Conservation (phyloP, 2,329 filamentous ascomycete species). For the Botrytis galanthina region DNA sequence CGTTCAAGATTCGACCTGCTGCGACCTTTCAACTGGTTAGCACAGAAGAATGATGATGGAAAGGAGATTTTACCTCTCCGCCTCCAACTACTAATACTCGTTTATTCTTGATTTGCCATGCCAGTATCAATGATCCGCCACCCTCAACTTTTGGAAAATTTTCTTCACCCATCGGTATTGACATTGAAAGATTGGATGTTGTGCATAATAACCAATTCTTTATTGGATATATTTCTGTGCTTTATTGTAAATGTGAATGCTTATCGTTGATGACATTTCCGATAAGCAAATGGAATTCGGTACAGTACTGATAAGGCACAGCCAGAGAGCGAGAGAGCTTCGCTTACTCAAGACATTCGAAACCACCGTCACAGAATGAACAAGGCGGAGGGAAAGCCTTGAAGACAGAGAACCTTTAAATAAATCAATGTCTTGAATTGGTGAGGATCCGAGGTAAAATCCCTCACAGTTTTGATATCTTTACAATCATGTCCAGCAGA, state of each 20-base stretch:
- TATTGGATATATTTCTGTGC: not conserved
- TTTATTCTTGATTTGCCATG: conserved; percentile 92
- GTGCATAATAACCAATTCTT: conserved; percentile 13
- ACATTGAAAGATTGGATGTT: conserved; percentile 16
- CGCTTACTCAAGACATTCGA: conserved; percentile 18
- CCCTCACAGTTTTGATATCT: conserved; percentile 25
- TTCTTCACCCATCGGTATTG: conserved; percentile 28
- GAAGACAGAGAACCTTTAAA: conserved; percentile 6
- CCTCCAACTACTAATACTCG: conserved; percentile 89
- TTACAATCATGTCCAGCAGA: conserved; percentile 67
- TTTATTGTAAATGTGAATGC: conserved; percentile 6
- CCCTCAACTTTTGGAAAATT: conserved; percentile 79
- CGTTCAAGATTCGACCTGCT: conserved; percentile 87
- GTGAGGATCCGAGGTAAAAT: conserved; percentile 27
- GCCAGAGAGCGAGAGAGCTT: conserved; percentile 6
- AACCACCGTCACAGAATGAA: conserved; percentile 10
- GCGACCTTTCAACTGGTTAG: conserved; percentile 67
- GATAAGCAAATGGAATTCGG: conserved; percentile 10
- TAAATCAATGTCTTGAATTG: conserved; percentile 31
- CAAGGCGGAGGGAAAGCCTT: conserved; percentile 4
- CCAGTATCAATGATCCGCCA: conserved; percentile 88
- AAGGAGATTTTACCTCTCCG: conserved; percentile 68
- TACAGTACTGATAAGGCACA: conserved; percentile 11
- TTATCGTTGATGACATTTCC: conserved; percentile 13
- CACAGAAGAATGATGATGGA: not conserved